phyloP scores from a whole-genome alignment of 805 yeast genomes.

The Starmera amethionina region DNA sequence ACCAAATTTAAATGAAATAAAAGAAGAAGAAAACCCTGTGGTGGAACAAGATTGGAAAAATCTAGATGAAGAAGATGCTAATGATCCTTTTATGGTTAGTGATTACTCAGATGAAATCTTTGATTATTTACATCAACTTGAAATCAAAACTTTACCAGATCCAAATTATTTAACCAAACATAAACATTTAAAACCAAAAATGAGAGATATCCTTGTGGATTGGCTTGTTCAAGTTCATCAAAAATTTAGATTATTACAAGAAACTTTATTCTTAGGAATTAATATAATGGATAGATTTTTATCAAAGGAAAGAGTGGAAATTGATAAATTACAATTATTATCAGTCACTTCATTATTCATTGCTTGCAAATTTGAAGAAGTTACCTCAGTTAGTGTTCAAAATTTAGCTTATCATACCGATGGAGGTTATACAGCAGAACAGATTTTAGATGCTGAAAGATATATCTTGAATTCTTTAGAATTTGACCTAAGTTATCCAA shows the following conservation, averaged over 20 bases:
- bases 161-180: slow-evolving; percentile 28
- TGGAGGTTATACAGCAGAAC: slow-evolving; percentile 73
- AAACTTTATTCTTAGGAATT: slow-evolving; percentile 74
- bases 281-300: slow-evolving; percentile 84
- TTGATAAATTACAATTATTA: slow-evolving; percentile 72
- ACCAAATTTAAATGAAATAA: too few species aligned
- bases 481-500: slow-evolving; percentile 78
- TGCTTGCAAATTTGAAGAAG: slow-evolving; percentile 94
- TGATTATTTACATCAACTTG: slow-evolving; percentile 65
- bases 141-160: slow-evolving; percentile 58
- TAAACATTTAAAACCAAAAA: slow-evolving; percentile 33
- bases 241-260: slow-evolving; percentile 77
- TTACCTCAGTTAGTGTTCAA: slow-evolving; percentile 76
- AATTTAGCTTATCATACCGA: slow-evolving; percentile 88
- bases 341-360: slow-evolving; percentile 83
- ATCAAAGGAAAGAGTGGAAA: slow-evolving; percentile 65
- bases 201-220: slow-evolving; percentile 80
- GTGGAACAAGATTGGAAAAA: slow-evolving; percentile 52
- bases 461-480: slow-evolving; percentile 63
- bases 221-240: slow-evolving; percentile 89
- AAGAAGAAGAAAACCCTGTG: too few species aligned
- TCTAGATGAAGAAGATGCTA: slow-evolving; percentile 66
- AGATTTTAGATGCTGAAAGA: slow-evolving; percentile 78
- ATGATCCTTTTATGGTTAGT: slow-evolving; percentile 84
- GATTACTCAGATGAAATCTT: slow-evolving; percentile 88